A percentile compares a stretch with the other conserved stretches of the same genome.
phyloP scores from a whole-genome alignment of 352 stramenopile species.

The Phytophthora palmivora region DNA sequence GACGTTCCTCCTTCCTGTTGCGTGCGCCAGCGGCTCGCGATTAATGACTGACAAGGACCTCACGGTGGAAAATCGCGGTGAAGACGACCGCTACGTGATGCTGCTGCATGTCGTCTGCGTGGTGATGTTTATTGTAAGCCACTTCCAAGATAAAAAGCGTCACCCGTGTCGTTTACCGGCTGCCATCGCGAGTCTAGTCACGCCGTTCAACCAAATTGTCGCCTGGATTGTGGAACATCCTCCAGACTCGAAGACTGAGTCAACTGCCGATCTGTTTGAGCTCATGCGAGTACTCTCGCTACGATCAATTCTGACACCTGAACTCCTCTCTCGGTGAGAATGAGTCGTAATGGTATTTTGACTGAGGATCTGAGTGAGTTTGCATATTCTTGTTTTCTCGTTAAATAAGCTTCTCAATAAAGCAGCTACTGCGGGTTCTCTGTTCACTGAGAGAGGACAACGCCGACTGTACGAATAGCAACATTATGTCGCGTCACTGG shows the following conservation, averaged over 20 bases:
- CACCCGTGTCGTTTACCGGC: slow-evolving; percentile 47
- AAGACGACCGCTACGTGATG: slow-evolving; percentile 85
- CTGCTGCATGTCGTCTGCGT: slow-evolving; percentile 76
- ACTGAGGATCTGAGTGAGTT: slow-evolving; percentile 16
- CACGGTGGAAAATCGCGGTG: slow-evolving; percentile 54
- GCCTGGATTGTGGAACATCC: slow-evolving; percentile 67
- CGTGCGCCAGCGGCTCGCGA: slow-evolving; percentile 64
- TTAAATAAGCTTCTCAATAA: slow-evolving; percentile 47
- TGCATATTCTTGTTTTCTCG: slow-evolving; percentile 27
- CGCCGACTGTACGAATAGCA: slow-evolving; percentile 21
- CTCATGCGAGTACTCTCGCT: slow-evolving; percentile 71
- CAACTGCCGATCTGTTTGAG: slow-evolving; percentile 72
- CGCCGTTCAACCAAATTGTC: slow-evolving; percentile 62
- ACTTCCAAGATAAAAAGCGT: slow-evolving; percentile 56
- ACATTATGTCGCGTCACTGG: slow-evolving; percentile 17
- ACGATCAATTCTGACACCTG: slow-evolving; percentile 48
- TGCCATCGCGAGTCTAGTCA: slow-evolving; percentile 53
- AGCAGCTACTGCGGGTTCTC: slow-evolving; percentile 25
- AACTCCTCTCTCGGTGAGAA: slow-evolving; percentile 40
- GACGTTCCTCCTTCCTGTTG: slow-evolving; percentile 77
- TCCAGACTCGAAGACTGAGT: slow-evolving; percentile 57
- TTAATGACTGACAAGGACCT: slow-evolving; percentile 58
- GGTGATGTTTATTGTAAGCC: slow-evolving; percentile 72
- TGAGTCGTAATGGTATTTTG: slow-evolving; percentile 11
- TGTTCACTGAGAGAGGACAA: slow-evolving; percentile 18